Conservation (phyloP, 768 basidiomycete genomes). For the Collybia nuda region DNA sequence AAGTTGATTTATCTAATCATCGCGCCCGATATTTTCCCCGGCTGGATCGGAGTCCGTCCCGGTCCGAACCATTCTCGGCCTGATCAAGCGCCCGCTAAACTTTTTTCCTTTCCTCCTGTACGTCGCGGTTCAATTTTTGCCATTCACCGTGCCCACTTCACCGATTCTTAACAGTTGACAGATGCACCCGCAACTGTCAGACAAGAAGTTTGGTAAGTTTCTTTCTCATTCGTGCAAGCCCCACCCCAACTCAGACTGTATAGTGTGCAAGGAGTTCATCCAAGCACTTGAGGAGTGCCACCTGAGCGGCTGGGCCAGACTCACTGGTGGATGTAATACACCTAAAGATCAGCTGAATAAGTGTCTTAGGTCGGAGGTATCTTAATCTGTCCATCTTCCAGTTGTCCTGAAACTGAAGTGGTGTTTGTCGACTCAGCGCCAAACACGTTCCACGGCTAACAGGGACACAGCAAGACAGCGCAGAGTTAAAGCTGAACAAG, state of each 20-base stretch:
- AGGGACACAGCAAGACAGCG: constrained; percentile 60
- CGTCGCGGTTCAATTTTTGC: not conserved
- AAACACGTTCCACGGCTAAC: constrained; percentile 58
- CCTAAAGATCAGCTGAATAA: constrained; percentile 67
- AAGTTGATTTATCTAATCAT: constrained; percentile 4
- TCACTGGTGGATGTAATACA: constrained; percentile 69
- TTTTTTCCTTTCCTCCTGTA: not conserved
- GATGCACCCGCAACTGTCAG: constrained; percentile 76
- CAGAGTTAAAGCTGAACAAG: constrained; percentile 55
- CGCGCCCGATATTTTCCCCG: not conserved
- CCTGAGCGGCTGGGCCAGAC: constrained; percentile 56
- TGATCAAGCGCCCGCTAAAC: not conserved
- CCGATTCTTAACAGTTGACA: not conserved
- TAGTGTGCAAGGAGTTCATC: constrained; percentile 77
- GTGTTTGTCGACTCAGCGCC: constrained; percentile 38
- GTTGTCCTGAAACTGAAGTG: constrained; percentile 5
- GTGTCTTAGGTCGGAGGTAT: constrained; percentile 73
- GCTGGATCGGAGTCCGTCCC: not conserved
- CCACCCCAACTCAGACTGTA: constrained; percentile 3
- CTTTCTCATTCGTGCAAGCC: constrained; percentile 4
- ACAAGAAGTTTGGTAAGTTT: constrained; percentile 54
- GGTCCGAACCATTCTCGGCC: constrained; percentile 3
- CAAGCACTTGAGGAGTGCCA: constrained; percentile 77
- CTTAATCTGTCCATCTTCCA: constrained; percentile 11
- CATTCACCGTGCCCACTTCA: not conserved